Base-by-base conservation (phyloP, 805 yeast species). In the Phaffomyces antillensis region DNA sequence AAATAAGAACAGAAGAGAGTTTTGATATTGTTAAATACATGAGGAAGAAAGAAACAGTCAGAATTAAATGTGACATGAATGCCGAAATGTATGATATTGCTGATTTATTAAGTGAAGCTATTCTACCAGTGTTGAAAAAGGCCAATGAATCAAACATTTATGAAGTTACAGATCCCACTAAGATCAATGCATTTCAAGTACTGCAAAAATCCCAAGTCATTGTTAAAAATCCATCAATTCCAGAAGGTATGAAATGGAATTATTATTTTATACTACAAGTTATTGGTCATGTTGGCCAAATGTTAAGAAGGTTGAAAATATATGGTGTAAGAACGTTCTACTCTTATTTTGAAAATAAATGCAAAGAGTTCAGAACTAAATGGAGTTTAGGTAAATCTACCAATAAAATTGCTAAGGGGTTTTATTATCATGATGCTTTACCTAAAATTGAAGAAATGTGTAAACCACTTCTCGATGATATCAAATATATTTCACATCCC, bases 251-350 rank as follows among this genome's bases (percentile, higher is more conserved):
- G 20, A 85, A 85, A 59, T 86, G 93, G 93, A 72, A 79, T 32
- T 76, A 80, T 49, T 81, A 68, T 54, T 81, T 75, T 53, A 70
- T 78, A 20, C 58, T 87, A 8, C 83, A 78, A 49, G 54, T 85
- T 4, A 64, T 93, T 38, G 78, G 79, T 5, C 77, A 79, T 33
- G 81, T 83, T 7, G 96, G 96, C 0, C 89, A 78, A 55, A 77
- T 83, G 66, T 62, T 81, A 24, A 69, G 80, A 55, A 61, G 90
- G 46, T 66, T 93, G 32, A 82, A 81, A 53, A 78, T 86, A 17
- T 95, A 93, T 62, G 98, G 99, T 0, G 68, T 91, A 8, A 64
- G 75, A 39, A 81, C 95, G 0, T 93, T 93, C 57, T 83, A 76
- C 60, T 67, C 73, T 7, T 85, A 83, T 59, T 82, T 81, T 58